Conservation (phyloP, 1,139 yeast genomes). For the Blastobotrys apis region DNA sequence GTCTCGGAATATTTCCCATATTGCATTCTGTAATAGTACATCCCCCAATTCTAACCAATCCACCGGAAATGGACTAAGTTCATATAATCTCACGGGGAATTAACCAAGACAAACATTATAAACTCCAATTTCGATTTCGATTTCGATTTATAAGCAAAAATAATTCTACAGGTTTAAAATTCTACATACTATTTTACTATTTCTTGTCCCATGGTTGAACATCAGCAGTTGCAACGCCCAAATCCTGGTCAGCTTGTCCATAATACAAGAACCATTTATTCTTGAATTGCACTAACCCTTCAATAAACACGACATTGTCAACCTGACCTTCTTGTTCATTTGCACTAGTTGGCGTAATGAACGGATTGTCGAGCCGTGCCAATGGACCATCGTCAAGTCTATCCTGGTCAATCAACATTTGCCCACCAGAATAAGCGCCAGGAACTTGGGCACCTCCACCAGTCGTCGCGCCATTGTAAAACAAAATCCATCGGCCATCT, state of each 20-base stretch:
- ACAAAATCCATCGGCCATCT: conserved; percentile 14
- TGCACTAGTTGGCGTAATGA: conserved; percentile 9
- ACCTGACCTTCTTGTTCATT: conserved; percentile 16
- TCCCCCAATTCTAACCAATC: no score
- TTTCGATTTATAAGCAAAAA: not conserved
- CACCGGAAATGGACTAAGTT: no score
- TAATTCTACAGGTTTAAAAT: not conserved
- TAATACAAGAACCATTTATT: conserved; percentile 16
- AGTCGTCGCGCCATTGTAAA: conserved; percentile 15
- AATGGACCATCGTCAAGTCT: conserved; percentile 15
- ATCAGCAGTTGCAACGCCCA: conserved; percentile 15
- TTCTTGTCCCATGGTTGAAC: not conserved
- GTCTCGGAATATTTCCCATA: no score
- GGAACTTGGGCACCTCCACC: conserved; percentile 8
- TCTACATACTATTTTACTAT: not conserved
- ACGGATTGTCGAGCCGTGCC: conserved; percentile 14
- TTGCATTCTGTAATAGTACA: no score
- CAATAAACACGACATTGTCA: conserved; percentile 15
- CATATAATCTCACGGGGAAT: no score
- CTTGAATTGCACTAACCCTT: conserved; percentile 16
- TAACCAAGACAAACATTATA: not conserved
- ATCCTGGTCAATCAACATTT: conserved; percentile 16
- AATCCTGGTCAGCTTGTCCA: conserved; percentile 16
- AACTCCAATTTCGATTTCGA: not conserved
- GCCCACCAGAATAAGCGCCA: conserved; percentile 15